These are phyloP conservation scores for Verticillium klebahnii DNA, from an alignment of 2,329 filamentous ascomycete species.

Conservation along the genomic window DNA sequence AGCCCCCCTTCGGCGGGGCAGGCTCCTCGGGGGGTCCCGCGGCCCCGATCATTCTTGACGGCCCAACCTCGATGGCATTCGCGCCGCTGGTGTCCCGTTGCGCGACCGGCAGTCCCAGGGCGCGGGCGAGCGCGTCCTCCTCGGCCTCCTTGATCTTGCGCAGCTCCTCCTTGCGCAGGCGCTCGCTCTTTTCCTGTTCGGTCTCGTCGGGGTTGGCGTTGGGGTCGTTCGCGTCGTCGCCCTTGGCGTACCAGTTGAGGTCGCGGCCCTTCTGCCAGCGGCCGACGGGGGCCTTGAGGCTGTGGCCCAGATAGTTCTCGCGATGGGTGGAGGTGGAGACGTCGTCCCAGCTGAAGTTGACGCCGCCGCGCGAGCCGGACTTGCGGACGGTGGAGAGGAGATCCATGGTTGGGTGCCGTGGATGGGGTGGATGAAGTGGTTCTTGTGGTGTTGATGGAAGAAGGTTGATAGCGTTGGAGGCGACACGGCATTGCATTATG, in stretches of 20 bases:
- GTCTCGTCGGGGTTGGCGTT: constrained; percentile 51
- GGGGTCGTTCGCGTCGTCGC: constrained; percentile 41
- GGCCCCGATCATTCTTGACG: constrained; percentile 26
- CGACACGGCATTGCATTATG: neutral
- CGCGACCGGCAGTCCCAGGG: constrained; percentile 73
- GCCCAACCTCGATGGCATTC: constrained; percentile 64
- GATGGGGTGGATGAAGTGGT: neutral
- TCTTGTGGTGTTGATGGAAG: neutral
- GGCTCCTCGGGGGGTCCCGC: constrained; percentile 16
- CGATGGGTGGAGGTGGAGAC: constrained; percentile 83
- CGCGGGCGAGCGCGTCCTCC: constrained; percentile 81
- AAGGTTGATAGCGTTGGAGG: neutral
- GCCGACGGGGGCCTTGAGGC: constrained; percentile 84
- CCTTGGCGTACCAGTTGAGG: constrained; percentile 60
- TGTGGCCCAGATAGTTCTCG: constrained; percentile 87
- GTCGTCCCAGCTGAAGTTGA: constrained; percentile 95
- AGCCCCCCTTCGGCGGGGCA: constrained; percentile 16
- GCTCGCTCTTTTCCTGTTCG: constrained; percentile 51
- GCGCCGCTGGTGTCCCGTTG: constrained; percentile 52
- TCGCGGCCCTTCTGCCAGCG: constrained; percentile 82
- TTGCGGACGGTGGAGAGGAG: constrained; percentile 90
- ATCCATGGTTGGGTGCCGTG: constrained; percentile 65
- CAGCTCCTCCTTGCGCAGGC: constrained; percentile 71
- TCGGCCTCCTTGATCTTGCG: constrained; percentile 84
- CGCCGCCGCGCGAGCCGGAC: constrained; percentile 82